Base-by-base conservation (phyloP, 768 basidiomycete species). In the Tulasnella sp. region DNA sequence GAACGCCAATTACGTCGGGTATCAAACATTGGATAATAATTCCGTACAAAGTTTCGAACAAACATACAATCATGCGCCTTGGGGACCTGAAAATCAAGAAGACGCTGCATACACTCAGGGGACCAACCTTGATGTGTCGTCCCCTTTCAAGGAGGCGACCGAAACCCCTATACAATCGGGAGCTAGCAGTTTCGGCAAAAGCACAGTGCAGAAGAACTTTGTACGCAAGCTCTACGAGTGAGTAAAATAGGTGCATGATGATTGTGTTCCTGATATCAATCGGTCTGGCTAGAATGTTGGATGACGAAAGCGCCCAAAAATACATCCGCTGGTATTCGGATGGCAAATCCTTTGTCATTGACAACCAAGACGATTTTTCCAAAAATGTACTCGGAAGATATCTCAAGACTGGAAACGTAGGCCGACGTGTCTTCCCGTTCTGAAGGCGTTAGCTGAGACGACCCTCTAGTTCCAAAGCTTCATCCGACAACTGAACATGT, bases 401-500 rank as follows among this genome's bases (percentile, higher is more conserved):
- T 31, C 58, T 64, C 31, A 64, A 64, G n/a, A 64, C 25, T 15
- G 58, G n/a, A 31, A 64, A 64, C 58, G 58, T 64, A 31, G n/a
- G 58, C 14, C 29, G 25, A 1, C 31, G 25, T 34, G 58, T 15
- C 58, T 25, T 64, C 22, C 29, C 9, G 25, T 7, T 31, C 1
- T 64, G 58, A 64, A n/a, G 12, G n/a, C 8, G 19, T n/a, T 22
- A 64, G 12, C 67, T 68, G 11, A 49, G 8, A n/a, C 14, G 15
- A 12, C 36, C 74, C 34, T 38, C 14, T 38, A 97, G 90, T 97
- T 97, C 82, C 94, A 93, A 15, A 93, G 92, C 81, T 97, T 97
- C 82, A 94, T 96, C 74, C 90, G 96, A 79, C 95, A 97, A 82
- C 87, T 96, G 79, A 96, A 97, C 86, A 96, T 96, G 93, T 97